A percentile compares a stretch with the other conserved stretches of the same genome.
These are phyloP conservation scores for Citrullus mucosospermus DNA, from an alignment of 306 rosid genomes.

Conservation along the genomic window DNA sequence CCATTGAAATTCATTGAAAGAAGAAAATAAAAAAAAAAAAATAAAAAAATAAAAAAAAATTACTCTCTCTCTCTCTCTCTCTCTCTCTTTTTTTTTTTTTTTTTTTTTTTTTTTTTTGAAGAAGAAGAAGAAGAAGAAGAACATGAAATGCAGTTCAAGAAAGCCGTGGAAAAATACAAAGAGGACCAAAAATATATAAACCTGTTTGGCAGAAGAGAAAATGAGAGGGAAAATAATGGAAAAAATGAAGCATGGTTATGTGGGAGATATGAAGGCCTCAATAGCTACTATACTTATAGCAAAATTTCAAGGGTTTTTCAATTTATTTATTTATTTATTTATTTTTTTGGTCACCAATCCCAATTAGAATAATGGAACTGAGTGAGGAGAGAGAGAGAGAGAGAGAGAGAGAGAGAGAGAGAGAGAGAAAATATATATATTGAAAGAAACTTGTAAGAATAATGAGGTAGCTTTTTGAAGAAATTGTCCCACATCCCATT, in stretches of 20 bases:
- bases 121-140: background rate
- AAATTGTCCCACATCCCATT: background rate
- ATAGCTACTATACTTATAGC: slow-evolving; percentile 24
- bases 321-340: background rate
- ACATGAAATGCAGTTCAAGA: slow-evolving; percentile 63
- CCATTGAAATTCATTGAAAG: background rate
- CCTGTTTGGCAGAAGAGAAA: background rate
- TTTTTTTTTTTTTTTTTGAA: too few species aligned
- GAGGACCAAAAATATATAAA: slow-evolving; percentile 23
- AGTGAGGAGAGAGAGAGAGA: background rate
- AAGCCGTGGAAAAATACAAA: slow-evolving; percentile 85
- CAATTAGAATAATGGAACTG: slow-evolving; percentile 1
- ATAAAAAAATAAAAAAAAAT: background rate
- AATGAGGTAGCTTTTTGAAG: background rate
- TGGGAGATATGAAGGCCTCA: background rate
- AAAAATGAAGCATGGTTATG: background rate
- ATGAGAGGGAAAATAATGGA: slow-evolving; percentile 12
- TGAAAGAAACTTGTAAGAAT: background rate
- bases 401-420: slow-evolving; percentile 2
- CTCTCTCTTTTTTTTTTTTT: too few species aligned
- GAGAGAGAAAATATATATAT: background rate
- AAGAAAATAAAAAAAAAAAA: background rate
- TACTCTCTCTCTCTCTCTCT: too few species aligned
- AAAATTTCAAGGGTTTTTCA: slow-evolving; percentile 19
- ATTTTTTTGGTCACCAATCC: background rate